Evolutionary conservation across 129 eudicot genomes (phyloP), one percentile per base, ranked within the genome.

Genomic region (Erigeron canadensis): DNA sequence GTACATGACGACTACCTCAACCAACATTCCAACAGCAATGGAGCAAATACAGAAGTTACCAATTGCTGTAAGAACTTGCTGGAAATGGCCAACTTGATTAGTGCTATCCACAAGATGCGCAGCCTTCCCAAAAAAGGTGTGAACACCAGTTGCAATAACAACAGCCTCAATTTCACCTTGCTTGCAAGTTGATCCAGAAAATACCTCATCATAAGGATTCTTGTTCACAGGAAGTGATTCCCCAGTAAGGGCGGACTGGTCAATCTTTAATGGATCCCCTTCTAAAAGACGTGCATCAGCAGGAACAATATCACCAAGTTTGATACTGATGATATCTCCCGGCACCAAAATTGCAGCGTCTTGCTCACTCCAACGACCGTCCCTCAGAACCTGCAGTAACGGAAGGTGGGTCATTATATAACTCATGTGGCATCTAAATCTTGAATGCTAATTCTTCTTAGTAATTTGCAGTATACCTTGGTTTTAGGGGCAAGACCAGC

Each of bases 401-500:
- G 5, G 13, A 74, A 46, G 42, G 22, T 21, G 2, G 1, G 40
- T 37, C n/a, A 38, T 15, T 11, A 22, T 12, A 22, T 3, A 59
- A 59, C n/a, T 5, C 21, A 11, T 23, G 42, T 11, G 18, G 17
- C 39, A 2, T 5, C 16, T 59, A 13, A 6, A 60, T 8, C 12
- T 38, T 23, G 42, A 38, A 18, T 34, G 34, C 45, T 34, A 61
- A 37, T 2, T 37, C 4, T 11, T 34, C 12, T 10, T 61, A 61
- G 5, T 15, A 10, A 21, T 42, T 51, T 51, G 12, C 4, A 0
- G 6, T 1, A 56, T 84, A 89, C 96, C 95, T 90, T 87, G 17
- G 94, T 87, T 79, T 90, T 90, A 42, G 96, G 96, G 69, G 96
- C 96, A 59, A 90, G 95, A 66, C 96, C 96, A 80, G 96, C 96